phyloP scores from a whole-genome alignment of 176 grass and related monocot genomes.

The Elymus sibiricus region DNA sequence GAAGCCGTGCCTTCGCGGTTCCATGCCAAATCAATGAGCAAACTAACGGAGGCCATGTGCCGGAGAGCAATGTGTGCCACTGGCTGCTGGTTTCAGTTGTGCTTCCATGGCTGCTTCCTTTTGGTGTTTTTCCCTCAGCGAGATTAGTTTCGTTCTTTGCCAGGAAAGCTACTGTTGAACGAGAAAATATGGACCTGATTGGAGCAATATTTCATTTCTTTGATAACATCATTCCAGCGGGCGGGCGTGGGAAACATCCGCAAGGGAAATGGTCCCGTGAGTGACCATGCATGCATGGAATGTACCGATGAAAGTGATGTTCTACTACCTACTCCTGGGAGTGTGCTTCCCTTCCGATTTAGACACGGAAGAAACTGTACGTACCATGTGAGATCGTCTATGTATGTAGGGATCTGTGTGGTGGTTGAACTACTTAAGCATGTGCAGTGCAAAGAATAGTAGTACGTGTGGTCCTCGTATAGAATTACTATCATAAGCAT shows the following conservation, averaged over 20 bases:
- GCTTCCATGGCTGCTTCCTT: constrained; percentile 13
- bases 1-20: not conserved
- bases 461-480: not conserved
- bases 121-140: constrained; percentile 7
- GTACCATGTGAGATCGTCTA: not conserved
- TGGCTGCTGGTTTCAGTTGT: not conserved
- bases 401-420: not conserved
- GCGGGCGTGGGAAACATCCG: not conserved
- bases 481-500: not conserved
- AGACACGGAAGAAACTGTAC: not conserved
- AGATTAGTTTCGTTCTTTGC: not conserved
- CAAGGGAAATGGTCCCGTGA: not conserved
- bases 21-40: constrained; percentile 24
- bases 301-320: not conserved
- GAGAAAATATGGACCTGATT: not conserved
- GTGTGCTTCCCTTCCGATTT: not conserved
- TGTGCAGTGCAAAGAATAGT: not conserved
- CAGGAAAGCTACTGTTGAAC: not conserved
- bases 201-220: not conserved
- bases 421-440: not conserved
- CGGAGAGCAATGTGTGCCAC: not conserved
- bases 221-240: too few species aligned
- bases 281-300: not conserved
- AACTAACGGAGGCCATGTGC: not conserved
- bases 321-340: not conserved